A percentile compares a stretch with the other conserved stretches of the same genome.
phyloP scores from a whole-genome alignment of 129 eudicot species.

The Rutidosis leptorrhynchoides region DNA sequence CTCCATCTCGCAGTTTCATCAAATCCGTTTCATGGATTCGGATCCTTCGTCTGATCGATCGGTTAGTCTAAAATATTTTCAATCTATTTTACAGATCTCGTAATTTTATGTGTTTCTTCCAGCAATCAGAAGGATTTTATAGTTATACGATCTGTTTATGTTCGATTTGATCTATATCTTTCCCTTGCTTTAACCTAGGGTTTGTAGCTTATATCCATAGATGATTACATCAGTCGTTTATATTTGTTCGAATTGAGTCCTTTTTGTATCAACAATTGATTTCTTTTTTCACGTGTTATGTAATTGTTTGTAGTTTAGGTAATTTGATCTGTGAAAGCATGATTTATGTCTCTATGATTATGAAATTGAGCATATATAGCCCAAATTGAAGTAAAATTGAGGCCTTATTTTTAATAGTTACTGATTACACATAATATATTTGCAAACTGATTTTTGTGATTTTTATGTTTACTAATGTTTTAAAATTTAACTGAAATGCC shows the following conservation, averaged over 20 bases:
- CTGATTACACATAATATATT: no score
- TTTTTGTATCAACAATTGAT: background rate
- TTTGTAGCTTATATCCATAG: background rate
- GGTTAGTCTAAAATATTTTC: slow-evolving; percentile 9
- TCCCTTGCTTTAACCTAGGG: slow-evolving; percentile 18
- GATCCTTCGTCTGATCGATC: slow-evolving; percentile 29
- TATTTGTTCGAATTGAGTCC: background rate
- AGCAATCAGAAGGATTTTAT: background rate
- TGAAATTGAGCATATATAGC: no score
- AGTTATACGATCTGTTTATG: slow-evolving; percentile 16
- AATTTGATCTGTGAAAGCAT: no score
- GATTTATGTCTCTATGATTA: no score
- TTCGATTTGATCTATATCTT: slow-evolving; percentile 10
- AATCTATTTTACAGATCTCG: slow-evolving; percentile 18
- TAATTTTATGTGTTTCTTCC: background rate
- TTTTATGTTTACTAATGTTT: no score
- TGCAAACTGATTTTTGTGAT: no score
- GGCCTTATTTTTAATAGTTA: no score
- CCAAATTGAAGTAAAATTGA: no score
- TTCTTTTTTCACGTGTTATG: background rate
- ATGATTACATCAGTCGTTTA: slow-evolving; percentile 1
- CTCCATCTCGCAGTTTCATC: slow-evolving; percentile 22
- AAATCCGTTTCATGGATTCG: slow-evolving; percentile 33
- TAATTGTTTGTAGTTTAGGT: slow-evolving; percentile 13
- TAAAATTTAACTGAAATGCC: no score